These are phyloP conservation scores for Metarhizium guizhouense DNA, from an alignment of 2,329 filamentous ascomycete genomes.

Conservation along the genomic window DNA sequence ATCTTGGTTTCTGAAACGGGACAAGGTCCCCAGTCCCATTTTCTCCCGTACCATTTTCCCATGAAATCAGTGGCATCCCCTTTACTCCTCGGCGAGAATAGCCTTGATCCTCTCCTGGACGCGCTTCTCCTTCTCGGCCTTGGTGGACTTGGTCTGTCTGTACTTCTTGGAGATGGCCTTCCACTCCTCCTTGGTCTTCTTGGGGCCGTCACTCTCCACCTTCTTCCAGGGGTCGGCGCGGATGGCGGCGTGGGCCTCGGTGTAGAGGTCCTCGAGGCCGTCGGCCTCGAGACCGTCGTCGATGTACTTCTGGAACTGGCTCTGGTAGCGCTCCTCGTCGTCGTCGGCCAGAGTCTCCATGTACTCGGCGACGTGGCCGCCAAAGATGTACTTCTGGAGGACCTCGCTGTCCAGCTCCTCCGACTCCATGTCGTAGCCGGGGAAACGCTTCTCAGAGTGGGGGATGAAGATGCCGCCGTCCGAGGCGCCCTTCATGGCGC, in stretches of 20 bases:
- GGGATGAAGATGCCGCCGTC: conserved; percentile 95
- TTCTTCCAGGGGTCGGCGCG: conserved; percentile 98
- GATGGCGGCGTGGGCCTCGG: conserved; percentile 91
- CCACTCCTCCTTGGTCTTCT: conserved; percentile 98
- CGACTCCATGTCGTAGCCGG: conserved; percentile 91
- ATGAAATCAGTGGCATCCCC: conserved; percentile 4
- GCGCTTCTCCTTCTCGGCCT: conserved; percentile 72
- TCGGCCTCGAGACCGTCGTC: conserved; percentile 96
- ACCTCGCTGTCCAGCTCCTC: conserved; percentile 97
- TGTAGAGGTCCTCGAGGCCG: conserved; percentile 92
- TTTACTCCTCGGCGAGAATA: conserved; percentile 49
- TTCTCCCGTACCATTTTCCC: background rate
- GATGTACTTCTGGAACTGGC: conserved; percentile 96
- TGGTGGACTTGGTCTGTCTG: conserved; percentile 66
- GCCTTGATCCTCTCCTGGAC: conserved; percentile 88
- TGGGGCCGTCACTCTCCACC: conserved; percentile 60
- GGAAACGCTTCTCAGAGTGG: conserved; percentile 99
- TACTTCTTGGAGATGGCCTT: conserved; percentile 93
- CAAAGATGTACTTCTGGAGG: conserved; percentile 99
- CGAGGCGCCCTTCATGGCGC: conserved; percentile 98
- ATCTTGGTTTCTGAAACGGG: background rate
- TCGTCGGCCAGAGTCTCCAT: conserved; percentile 99
- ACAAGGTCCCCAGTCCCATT: background rate
- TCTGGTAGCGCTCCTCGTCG: conserved; percentile 99
- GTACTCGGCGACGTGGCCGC: conserved; percentile 97